A percentile compares a stretch with the other conserved stretches of the same genome.
Evolutionary conservation across 345 rosid species (phyloP).

Genomic region (Lepidium sativum): DNA sequence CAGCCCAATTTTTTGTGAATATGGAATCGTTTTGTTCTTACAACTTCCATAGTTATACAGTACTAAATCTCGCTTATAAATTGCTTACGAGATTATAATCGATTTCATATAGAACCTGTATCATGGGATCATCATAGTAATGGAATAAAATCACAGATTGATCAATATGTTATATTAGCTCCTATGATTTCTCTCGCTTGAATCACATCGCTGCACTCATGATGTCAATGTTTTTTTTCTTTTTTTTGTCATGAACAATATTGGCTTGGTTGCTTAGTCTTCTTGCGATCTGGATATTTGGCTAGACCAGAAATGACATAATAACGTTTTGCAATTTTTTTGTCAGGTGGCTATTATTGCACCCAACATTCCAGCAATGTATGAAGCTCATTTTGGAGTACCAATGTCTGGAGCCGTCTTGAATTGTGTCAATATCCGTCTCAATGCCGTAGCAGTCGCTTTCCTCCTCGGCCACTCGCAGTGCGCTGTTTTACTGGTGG

Average conservation of each 20-base stretch:
- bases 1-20: neutral
- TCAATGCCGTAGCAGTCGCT: constrained; percentile 64
- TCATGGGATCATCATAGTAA: neutral
- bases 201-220: neutral
- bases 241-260: neutral
- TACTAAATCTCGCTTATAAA: neutral
- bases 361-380: constrained; percentile 78
- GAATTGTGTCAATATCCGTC: constrained; percentile 68
- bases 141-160: neutral
- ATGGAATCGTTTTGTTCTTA: neutral
- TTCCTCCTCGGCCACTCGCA: constrained; percentile 76
- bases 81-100: neutral
- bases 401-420: constrained; percentile 91
- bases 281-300: neutral
- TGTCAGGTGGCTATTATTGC: constrained; percentile 76
- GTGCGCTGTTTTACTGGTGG: constrained; percentile 62
- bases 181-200: neutral
- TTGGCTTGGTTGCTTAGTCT: neutral
- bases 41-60: neutral
- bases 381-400: constrained; percentile 87
- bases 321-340: neutral
- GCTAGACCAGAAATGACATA: neutral
- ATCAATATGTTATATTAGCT: neutral
- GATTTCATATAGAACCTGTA: neutral
- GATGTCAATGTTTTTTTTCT: neutral